Percentiles rank a stretch among this genome's conserved stretches.
These are phyloP conservation scores for Pontederia crassipes DNA, from an alignment of 176 grass and related monocot species.

Conservation along the genomic window DNA sequence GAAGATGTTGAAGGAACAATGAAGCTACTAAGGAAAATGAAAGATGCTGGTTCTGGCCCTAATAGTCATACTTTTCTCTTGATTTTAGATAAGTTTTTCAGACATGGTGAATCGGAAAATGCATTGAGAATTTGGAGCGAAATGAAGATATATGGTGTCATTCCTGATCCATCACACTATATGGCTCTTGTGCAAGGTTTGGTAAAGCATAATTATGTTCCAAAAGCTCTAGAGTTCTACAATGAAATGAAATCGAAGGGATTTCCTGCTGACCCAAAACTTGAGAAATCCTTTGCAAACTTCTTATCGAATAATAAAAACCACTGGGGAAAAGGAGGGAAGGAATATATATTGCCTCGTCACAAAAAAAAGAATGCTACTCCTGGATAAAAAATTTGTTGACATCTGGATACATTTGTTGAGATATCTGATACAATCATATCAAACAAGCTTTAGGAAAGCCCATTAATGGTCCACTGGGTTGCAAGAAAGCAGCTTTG, in stretches of 20 bases:
- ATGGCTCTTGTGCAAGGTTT: slow-evolving; percentile 61
- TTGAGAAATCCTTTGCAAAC: slow-evolving; percentile 61
- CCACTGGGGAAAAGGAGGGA: slow-evolving; percentile 44
- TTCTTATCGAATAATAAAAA: slow-evolving; percentile 61
- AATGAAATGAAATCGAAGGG: slow-evolving; percentile 78
- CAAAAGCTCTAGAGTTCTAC: slow-evolving; percentile 75
- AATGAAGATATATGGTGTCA: slow-evolving; percentile 58
- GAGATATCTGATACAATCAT: no score
- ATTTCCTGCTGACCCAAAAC: slow-evolving; percentile 52
- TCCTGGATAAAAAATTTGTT: not conserved
- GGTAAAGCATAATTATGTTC: slow-evolving; percentile 52
- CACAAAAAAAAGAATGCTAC: slow-evolving; percentile 4
- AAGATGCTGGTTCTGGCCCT: slow-evolving; percentile 52
- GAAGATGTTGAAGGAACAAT: slow-evolving; percentile 47
- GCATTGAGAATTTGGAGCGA: slow-evolving; percentile 71
- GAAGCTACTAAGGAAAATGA: slow-evolving; percentile 66
- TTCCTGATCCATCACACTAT: slow-evolving; percentile 58
- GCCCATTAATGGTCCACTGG: no score
- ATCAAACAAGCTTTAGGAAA: no score
- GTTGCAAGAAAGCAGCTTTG: no score
- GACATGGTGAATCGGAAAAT: slow-evolving; percentile 46
- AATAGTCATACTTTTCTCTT: slow-evolving; percentile 56
- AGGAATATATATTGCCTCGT: slow-evolving; percentile 42
- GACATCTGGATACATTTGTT: not conserved
- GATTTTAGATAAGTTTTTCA: slow-evolving; percentile 68